A percentile compares a stretch with the other conserved stretches of the same genome.
phyloP scores from a whole-genome alignment of 805 yeast genomes.

The Metschnikowia koreensis region DNA sequence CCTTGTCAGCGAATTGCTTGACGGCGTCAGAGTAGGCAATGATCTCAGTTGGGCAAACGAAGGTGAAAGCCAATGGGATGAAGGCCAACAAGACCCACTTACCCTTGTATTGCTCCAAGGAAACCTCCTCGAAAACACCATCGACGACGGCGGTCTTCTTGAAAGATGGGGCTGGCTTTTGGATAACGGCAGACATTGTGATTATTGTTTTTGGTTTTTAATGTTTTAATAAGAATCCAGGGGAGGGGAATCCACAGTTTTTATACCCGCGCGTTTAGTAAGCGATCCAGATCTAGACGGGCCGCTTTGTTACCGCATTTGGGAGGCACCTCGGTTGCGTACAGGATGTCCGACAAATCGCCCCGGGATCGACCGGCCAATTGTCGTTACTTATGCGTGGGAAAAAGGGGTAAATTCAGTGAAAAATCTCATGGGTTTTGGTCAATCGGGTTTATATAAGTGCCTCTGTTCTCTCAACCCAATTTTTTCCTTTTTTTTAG shows the following conservation, averaged over 20 bases:
- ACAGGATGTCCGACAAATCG: conserved; percentile 9
- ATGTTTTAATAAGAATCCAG: not conserved
- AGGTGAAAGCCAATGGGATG: conserved; percentile 98
- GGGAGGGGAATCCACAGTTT: conserved; percentile 10
- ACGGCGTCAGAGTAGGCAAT: conserved; percentile 97
- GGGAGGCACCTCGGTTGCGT: not conserved
- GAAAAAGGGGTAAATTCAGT: not conserved
- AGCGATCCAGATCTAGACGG: conserved; percentile 18
- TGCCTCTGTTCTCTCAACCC: not conserved
- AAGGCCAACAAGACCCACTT: conserved; percentile 97
- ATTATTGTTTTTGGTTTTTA: not conserved
- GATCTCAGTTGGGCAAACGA: conserved; percentile 99
- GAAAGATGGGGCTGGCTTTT: conserved; percentile 95
- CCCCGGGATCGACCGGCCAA: not conserved
- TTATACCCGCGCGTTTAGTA: conserved; percentile 17
- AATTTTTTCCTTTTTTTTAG: too few relatives aligned
- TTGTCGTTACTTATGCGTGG: not conserved
- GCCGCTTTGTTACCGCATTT: conserved; percentile 16
- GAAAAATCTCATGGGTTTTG: not conserved
- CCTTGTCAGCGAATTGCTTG: conserved; percentile 82
- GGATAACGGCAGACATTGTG: conserved; percentile 83
- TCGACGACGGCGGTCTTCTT: conserved; percentile 96
- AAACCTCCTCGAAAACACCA: conserved; percentile 92
- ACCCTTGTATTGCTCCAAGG: conserved; percentile 94
- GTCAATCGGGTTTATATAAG: not conserved